Conservation (phyloP, 352 stramenopile genomes). For the Lagenidium giganteum region DNA sequence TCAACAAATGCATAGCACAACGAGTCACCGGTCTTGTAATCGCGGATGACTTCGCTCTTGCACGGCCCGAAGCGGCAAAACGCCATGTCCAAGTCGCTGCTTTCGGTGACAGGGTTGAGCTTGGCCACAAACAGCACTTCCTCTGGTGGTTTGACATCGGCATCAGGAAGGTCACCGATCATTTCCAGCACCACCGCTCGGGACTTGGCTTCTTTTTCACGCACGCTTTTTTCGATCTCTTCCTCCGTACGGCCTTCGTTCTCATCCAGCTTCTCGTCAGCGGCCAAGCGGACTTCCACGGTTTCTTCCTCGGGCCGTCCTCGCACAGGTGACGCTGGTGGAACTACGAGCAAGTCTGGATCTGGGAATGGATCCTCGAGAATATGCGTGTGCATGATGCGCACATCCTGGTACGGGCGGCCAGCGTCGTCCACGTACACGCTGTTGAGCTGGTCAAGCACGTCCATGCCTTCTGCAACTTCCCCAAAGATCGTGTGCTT, state of each 20-base stretch:
- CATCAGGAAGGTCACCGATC: constrained; percentile 97
- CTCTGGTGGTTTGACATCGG: constrained; percentile 96
- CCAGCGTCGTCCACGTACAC: constrained; percentile 95
- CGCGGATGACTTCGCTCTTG: constrained; percentile 94
- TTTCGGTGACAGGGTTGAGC: constrained; percentile 92
- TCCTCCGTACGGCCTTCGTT: constrained; percentile 72
- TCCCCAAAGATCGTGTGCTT: constrained; percentile 92
- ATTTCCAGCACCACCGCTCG: constrained; percentile 98
- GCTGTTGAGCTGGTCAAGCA: constrained; percentile 92
- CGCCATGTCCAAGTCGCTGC: constrained; percentile 93
- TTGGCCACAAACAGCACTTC: constrained; percentile 99
- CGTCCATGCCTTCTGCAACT: constrained; percentile 91
- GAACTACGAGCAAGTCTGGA: constrained; percentile 60
- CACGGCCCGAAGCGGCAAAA: constrained; percentile 90
- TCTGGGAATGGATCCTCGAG: constrained; percentile 84
- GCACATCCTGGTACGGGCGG: constrained; percentile 96
- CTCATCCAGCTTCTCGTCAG: constrained; percentile 83
- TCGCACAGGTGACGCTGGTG: constrained; percentile 76
- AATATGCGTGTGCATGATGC: constrained; percentile 92
- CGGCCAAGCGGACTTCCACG: constrained; percentile 87
- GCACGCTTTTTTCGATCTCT: constrained; percentile 86
- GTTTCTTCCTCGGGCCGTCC: constrained; percentile 90
- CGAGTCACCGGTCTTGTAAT: constrained; percentile 96
- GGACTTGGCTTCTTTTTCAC: constrained; percentile 91
- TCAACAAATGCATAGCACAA: constrained; percentile 99